Base-by-base conservation (phyloP, 257 asterid species). In the Vinca minor region DNA sequence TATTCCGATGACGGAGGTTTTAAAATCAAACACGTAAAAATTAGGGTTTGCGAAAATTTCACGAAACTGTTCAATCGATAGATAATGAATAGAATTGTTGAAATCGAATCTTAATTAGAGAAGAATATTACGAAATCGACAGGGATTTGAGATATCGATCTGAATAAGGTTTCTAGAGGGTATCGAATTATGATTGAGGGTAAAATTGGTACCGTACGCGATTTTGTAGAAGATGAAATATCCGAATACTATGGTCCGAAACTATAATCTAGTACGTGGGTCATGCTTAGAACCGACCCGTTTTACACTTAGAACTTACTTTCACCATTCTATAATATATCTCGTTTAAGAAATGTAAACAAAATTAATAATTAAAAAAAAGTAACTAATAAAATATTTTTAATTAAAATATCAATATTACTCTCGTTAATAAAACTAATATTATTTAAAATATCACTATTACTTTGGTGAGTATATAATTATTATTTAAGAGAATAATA, bases 171-270 rank as follows among this genome's bases (percentile, higher is more conserved):
- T n/a, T n/a, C n/a, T n/a, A n/a, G n/a, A n/a, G n/a, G n/a, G n/a
- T 64, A 69, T 71, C 52, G 64, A 69, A 52, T 34, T 60, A 63
- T n/a, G n/a, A n/a, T 63, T 34, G 72, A 53, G 73, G 66, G 64
- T 68, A 79, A 78, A 69, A 58, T 69, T 35, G 34, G 35, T 45
- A 63, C 46, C 73, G 74, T 56, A 69, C 78, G 81, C 69, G 81
- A 58, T 59, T 81, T 79, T 73, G 87, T 79, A 79, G 85, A 64
- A 64, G 28, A 63, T 57, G 62, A 65, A 71, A 72, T 84, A 77
- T 69, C 83, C 86, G 83, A 77, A 59, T 23, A 25, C 65, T 64
- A 59, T 34, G 74, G 71, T 67, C 87, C 85, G 84, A 63, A 67
- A 72, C 29, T 31, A 31, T 14, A 21, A 59, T 52, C 20, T 64